Conservation (phyloP, 805 yeast genomes). For the Zygotorulaspora sp. region DNA sequence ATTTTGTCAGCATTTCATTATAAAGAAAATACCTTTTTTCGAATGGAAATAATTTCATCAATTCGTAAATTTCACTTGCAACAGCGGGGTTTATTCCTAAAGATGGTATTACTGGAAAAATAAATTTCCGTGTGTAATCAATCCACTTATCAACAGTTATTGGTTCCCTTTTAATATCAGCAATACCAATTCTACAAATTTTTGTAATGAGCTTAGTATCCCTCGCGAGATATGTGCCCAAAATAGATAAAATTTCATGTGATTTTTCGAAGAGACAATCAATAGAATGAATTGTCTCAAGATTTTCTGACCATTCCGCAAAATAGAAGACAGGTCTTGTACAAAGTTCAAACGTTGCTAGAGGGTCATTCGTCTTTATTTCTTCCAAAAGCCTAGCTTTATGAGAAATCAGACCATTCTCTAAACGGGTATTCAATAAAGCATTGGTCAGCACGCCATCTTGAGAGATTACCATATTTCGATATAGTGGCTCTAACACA, state of each 20-base stretch:
- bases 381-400: constrained; percentile 19
- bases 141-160: constrained; percentile 44
- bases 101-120: constrained; percentile 58
- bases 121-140: constrained; percentile 55
- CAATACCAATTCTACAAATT: constrained; percentile 54
- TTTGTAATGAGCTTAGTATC: constrained; percentile 48
- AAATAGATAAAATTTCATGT: constrained; percentile 46
- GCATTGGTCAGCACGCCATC: neutral
- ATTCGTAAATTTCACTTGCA: constrained; percentile 52
- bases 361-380: constrained; percentile 16
- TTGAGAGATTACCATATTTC: constrained; percentile 5
- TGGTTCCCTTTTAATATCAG: constrained; percentile 26
- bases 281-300: constrained; percentile 38
- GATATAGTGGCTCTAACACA: constrained; percentile 46
- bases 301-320: constrained; percentile 43
- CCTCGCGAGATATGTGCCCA: constrained; percentile 52
- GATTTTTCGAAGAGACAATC: constrained; percentile 48
- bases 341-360: constrained; percentile 13
- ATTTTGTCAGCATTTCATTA: constrained; percentile 64
- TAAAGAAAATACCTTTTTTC: constrained; percentile 71
- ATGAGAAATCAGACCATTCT: constrained; percentile 17
- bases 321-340: constrained; percentile 40
- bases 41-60: constrained; percentile 51
- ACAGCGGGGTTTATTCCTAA: constrained; percentile 55
- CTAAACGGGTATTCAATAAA: constrained; percentile 12